Evolutionary conservation across 306 rosid species (phyloP).

Genomic region (Pterocarpus santalinus): DNA sequence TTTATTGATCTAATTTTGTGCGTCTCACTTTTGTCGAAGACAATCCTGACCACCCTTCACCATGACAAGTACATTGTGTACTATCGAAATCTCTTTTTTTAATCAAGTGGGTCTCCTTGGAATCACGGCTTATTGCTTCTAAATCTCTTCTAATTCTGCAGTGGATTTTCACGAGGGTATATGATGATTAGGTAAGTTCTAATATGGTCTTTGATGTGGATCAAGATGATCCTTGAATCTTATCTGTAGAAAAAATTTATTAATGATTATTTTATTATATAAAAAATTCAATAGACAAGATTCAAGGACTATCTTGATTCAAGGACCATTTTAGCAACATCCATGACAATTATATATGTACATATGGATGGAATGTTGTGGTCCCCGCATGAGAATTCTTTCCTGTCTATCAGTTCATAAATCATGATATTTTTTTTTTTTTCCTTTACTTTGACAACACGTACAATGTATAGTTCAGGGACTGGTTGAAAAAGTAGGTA

Average conservation of each 20-base stretch:
- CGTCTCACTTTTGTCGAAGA: slow-evolving; percentile 42
- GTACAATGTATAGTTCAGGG: slow-evolving; percentile 27
- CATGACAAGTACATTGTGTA: slow-evolving; percentile 44
- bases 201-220: no score
- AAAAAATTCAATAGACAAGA: no score
- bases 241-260: no score
- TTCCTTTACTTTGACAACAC: slow-evolving; percentile 32
- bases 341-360: not conserved
- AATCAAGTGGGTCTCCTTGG: slow-evolving; percentile 29
- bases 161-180: not conserved
- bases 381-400: slow-evolving; percentile 38
- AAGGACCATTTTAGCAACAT: no score
- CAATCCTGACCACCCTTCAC: slow-evolving; percentile 17
- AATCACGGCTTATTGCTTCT: slow-evolving; percentile 32
- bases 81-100: slow-evolving; percentile 29
- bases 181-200: not conserved
- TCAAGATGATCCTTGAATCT: no score
- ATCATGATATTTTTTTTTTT: slow-evolving; percentile 17
- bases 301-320: no score
- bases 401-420: slow-evolving; percentile 35
- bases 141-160: slow-evolving; percentile 13
- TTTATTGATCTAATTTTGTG: slow-evolving; percentile 35
- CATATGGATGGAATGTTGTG: slow-evolving; percentile 25
- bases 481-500: not conserved
- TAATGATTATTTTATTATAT: no score